Base-by-base conservation (phyloP, 2,329 filamentous ascomycete genomes). In the Calonectria leucothoes region DNA sequence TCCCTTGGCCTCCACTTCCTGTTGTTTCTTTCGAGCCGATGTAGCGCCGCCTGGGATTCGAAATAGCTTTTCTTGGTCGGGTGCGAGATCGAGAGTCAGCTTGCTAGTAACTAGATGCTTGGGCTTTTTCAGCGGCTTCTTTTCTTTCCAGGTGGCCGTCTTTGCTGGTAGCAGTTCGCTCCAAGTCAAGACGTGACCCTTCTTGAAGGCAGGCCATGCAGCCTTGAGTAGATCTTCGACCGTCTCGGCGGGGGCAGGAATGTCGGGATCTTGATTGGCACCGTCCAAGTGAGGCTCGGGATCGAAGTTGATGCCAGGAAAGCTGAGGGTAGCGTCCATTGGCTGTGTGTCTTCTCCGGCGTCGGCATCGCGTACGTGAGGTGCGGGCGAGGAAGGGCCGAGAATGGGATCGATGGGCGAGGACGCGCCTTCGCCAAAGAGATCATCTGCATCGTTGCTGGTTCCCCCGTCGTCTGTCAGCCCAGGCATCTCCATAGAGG, bases 81-180 rank as follows among this genome's bases (percentile, higher is more conserved):
- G 89, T 3, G 94, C 94, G 39, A 98, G 87, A 74, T 99, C 97
- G 17, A 99, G 88, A 74, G 92, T 95, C 70, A 98, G 89, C 84
- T 99, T 99, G 25, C 94, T 96, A 0, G 95, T 95, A 6, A 95
- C 90, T 4, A 98, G 89, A 20, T 94, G 89, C 84, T 96, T 97
- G 0, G 95, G 94, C 49, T 92, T 93, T 84, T 95, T 98, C 1
- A 89, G 77, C 0, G 96, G 95, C 48, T 92, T 91, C 84, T 98
- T 97, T 70, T 94, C 93, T 74, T 94, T 89, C 84, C 94, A 96
- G 69, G 92, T 89, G 1, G 95, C 94, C 78, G 92, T 92, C 83
- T 96, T 95, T 7, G 94, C 92, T 3, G 95, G 95, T 42, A 99
- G 91, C 7, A 98, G 88, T 73, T 95, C 92, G 79, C 94, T 94